Base-by-base conservation (phyloP, 352 stramenopile genomes). In the Pythium guiyangense region DNA sequence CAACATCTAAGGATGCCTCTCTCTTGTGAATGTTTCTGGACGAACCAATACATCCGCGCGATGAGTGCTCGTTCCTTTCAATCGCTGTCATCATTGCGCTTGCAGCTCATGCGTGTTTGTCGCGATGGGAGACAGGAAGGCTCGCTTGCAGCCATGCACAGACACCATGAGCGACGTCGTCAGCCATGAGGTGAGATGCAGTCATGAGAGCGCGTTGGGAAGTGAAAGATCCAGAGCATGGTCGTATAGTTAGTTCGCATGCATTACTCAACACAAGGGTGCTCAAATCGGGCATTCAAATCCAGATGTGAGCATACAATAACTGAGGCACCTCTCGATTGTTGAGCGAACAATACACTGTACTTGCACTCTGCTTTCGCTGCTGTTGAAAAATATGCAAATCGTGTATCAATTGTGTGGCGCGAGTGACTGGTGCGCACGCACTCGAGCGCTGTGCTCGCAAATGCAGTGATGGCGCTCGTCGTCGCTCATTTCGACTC, bases 401-500 rank as follows among this genome's bases (percentile, higher is more conserved):
- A 11, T 47, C 8, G 42, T 47, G 42, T 26, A 14, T 6, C 6
- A 47, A 27, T 47, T 47, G 39, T 47, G 17, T 47, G 42, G 42
- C 42, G 17, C 20, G 42, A 26, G 17, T 47, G 42, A 47, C 42
- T 47, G 42, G 42, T 47, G 42, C n/a, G 46, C 49, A 17, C 27
- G 34, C 49, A 29, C 26, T 44, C 17, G 12, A 17, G 15, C 9
- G 20, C 3, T 17, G 11, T 25, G 20, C 31, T 29, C 4, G 3
- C 15, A 37, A 26, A 29, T 12, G 31, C n/a, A 6, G 11, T 18
- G 8, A 42, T 14, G 3, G 9, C 29, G n/a, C 27, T 8, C 1
- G 15, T 31, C 4, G 8, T 31, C 34, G 39, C 47, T 63, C 57
- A 63, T 63, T 63, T 63, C 49, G 57, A 63, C 57, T 63, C 57